A percentile compares a stretch with the other conserved stretches of the same genome.
phyloP scores from a whole-genome alignment of 176 grass and related monocot genomes.

The Musa troglodytarum region DNA sequence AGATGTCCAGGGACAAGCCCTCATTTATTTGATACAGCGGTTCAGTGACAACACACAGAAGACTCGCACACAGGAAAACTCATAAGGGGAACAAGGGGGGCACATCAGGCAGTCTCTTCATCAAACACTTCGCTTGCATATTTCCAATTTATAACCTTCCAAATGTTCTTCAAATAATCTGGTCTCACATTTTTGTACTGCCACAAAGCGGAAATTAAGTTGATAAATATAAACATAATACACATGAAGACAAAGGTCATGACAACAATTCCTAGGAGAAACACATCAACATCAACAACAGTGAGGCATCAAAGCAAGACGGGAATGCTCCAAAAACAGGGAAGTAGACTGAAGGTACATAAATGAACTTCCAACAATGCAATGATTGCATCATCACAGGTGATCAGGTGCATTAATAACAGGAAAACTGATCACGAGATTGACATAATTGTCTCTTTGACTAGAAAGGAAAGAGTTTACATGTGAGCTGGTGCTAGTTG shows the following conservation, averaged over 20 bases:
- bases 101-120: conserved; percentile 41
- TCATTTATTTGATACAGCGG: not conserved
- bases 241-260: not conserved
- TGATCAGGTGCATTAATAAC: too few relatives aligned
- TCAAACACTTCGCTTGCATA: conserved; percentile 68
- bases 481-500: too few relatives aligned
- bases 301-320: too few relatives aligned
- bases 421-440: too few relatives aligned
- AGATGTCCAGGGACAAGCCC: not conserved
- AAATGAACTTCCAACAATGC: too few relatives aligned
- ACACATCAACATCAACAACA: too few relatives aligned
- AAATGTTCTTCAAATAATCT: conserved; percentile 86
- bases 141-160: conserved; percentile 99
- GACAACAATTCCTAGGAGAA: not conserved
- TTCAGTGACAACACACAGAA: not conserved
- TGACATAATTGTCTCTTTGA: too few relatives aligned
- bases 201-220: conserved; percentile 6
- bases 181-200: conserved; percentile 98
- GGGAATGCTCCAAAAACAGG: too few relatives aligned
- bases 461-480: too few relatives aligned
- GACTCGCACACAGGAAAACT: not conserved
- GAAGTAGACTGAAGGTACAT: too few relatives aligned
- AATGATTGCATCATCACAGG: too few relatives aligned
- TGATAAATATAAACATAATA: not conserved
- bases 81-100: not conserved